A percentile compares a stretch with the other conserved stretches of the same genome.
phyloP scores from a whole-genome alignment of 805 yeast genomes.

The Candida xiaguanensis region DNA sequence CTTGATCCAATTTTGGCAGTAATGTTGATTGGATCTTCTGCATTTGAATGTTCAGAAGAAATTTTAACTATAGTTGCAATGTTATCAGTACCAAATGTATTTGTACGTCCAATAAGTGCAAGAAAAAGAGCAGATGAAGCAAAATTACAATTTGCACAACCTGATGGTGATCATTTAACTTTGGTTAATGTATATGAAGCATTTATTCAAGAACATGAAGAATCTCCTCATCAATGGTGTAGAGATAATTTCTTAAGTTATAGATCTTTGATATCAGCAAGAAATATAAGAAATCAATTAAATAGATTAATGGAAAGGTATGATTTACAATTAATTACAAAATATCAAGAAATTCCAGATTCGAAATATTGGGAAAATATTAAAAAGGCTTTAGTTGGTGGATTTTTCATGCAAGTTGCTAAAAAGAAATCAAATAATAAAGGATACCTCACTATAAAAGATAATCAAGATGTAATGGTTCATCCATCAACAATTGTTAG shows the following conservation, averaged over 20 bases:
- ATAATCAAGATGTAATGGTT: conserved; percentile 90
- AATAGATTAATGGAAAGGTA: conserved; percentile 77
- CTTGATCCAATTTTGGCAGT: conserved; percentile 95
- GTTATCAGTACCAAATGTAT: conserved; percentile 90
- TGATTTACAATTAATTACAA: conserved; percentile 68
- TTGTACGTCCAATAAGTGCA: conserved; percentile 87
- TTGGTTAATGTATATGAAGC: conserved; percentile 84
- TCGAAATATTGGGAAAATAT: conserved; percentile 64
- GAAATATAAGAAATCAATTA: conserved; percentile 80
- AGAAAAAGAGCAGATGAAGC: conserved; percentile 89
- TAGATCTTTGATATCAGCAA: conserved; percentile 83
- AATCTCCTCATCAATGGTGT: conserved; percentile 81
- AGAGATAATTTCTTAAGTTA: conserved; percentile 82
- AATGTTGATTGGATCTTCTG: conserved; percentile 83
- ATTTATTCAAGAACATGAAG: conserved; percentile 66
- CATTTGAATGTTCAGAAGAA: conserved; percentile 83
- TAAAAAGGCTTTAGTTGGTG: conserved; percentile 82
- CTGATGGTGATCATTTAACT: conserved; percentile 93
- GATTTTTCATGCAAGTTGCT: conserved; percentile 98
- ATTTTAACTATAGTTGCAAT: conserved; percentile 84
- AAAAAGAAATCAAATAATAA: conserved; percentile 80
- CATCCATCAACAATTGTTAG: conserved; percentile 92
- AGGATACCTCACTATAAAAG: conserved; percentile 89
- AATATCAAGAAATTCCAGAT: conserved; percentile 52
- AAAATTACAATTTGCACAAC: conserved; percentile 82